Conservation (phyloP, 441 rosid species). For the Kokia cookei region DNA sequence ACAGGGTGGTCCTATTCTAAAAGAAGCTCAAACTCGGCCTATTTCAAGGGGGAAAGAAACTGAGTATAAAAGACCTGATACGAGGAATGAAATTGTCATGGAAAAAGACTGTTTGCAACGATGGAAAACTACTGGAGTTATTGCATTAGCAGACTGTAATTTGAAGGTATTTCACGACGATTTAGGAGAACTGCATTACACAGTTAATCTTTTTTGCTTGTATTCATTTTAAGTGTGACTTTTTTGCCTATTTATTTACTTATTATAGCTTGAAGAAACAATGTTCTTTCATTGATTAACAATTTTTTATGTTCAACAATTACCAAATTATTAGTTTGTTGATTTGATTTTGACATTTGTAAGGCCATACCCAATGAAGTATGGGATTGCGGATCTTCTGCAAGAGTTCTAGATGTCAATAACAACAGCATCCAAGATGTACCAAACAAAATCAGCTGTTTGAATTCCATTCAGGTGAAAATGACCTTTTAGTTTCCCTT, state of each 20-base stretch:
- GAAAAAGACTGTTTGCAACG: slow-evolving; percentile 49
- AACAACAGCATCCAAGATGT: slow-evolving; percentile 52
- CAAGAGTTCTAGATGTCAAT: slow-evolving; percentile 60
- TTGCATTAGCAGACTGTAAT: slow-evolving; percentile 61
- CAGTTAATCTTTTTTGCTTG: neutral
- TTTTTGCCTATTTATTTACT: neutral
- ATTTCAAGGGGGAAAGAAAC: slow-evolving; percentile 40
- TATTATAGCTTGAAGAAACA: neutral
- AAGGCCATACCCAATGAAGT: slow-evolving; percentile 79
- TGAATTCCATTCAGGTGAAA: slow-evolving; percentile 53
- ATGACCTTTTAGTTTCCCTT: neutral
- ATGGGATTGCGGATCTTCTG: slow-evolving; percentile 56
- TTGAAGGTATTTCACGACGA: slow-evolving; percentile 55
- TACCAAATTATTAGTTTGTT: slow-evolving; percentile 10
- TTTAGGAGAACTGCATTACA: neutral
- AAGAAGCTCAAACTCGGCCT: slow-evolving; percentile 52
- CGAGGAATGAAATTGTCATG: slow-evolving; percentile 22
- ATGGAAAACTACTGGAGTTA: slow-evolving; percentile 77
- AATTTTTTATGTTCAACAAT: neutral
- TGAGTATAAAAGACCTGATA: slow-evolving; percentile 11
- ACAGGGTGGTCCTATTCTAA: slow-evolving; percentile 72
- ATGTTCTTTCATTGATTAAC: neutral
- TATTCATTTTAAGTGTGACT: neutral
- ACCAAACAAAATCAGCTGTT: slow-evolving; percentile 42
- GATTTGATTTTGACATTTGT: slow-evolving; percentile 6